Percentiles rank a stretch among this genome's conserved stretches.
Conservation (phyloP, 2,329 filamentous ascomycete species). For the Cordyceps javanica region DNA sequence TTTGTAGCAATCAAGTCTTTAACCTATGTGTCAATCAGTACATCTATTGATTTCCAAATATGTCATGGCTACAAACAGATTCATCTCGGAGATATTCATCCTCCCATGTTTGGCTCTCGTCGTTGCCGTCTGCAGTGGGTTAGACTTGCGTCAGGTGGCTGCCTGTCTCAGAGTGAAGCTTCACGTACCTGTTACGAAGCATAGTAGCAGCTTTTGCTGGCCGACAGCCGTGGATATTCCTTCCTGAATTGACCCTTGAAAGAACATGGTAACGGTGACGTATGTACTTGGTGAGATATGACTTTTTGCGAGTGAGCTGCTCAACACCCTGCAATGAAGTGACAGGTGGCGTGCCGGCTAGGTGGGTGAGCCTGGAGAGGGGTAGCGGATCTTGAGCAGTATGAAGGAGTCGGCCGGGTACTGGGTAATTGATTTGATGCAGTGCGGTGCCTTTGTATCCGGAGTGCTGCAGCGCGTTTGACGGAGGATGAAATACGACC, state of each 20-base stretch:
- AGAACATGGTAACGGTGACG: slow-evolving; percentile 58
- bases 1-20: slow-evolving; percentile 50
- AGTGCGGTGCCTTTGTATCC: too few species aligned
- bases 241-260: slow-evolving; percentile 70
- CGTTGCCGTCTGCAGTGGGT: slow-evolving; percentile 52
- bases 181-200: slow-evolving; percentile 69
- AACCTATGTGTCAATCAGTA: slow-evolving; percentile 36
- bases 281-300: neutral
- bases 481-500: neutral
- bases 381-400: neutral
- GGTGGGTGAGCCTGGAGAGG: neutral
- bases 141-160: slow-evolving; percentile 14
- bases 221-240: slow-evolving; percentile 72
- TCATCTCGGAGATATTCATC: slow-evolving; percentile 56
- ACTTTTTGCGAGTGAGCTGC: neutral
- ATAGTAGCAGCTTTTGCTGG: slow-evolving; percentile 71
- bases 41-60: neutral
- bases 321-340: neutral
- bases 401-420: neutral
- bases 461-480: neutral
- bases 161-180: slow-evolving; percentile 3
- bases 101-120: slow-evolving; percentile 69
- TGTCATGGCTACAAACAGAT: slow-evolving; percentile 37
- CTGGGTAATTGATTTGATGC: neutral
- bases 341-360: neutral